Conservation (phyloP, 2,329 filamentous ascomycete genomes). For the Cercospora sp. region DNA sequence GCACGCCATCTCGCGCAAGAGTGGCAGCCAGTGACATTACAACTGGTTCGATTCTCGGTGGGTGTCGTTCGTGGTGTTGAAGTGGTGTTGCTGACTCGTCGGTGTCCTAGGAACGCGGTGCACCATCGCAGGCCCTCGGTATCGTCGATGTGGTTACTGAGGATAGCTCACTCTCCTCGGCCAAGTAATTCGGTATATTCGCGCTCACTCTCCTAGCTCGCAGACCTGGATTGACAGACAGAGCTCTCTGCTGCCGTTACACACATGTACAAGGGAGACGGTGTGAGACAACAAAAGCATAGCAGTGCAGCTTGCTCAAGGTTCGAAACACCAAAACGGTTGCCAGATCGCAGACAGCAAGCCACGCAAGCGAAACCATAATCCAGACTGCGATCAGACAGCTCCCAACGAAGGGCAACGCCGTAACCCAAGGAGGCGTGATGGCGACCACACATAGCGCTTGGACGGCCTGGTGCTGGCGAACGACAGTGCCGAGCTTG, state of each 20-base stretch:
- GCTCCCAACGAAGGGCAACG: conserved; percentile 20
- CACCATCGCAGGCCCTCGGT: conserved; percentile 4
- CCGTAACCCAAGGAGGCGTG: conserved; percentile 16
- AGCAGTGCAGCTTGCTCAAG: conserved; percentile 16
- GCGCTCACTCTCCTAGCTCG: neutral
- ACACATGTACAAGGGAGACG: conserved; percentile 7
- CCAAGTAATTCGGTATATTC: neutral
- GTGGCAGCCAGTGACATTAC: conserved; percentile 36
- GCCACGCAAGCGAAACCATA: conserved; percentile 23
- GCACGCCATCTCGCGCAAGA: conserved; percentile 42
- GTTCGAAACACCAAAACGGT: conserved; percentile 23
- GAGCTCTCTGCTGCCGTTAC: neutral
- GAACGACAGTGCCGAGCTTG: conserved; percentile 11
- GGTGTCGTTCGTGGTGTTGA: neutral
- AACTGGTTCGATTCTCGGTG: neutral
- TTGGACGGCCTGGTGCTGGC: conserved; percentile 17
- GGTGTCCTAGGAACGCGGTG: conserved; percentile 1
- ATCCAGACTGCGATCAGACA: conserved; percentile 11
- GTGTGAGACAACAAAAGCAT: neutral
- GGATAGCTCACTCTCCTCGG: neutral
- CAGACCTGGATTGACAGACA: neutral
- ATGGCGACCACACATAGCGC: conserved; percentile 19
- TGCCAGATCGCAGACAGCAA: conserved; percentile 18
- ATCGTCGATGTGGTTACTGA: neutral
- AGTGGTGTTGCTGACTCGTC: conserved; percentile 12